Base-by-base conservation (phyloP, 495 filamentous ascomycete genomes). In the Penicillium parvum region DNA sequence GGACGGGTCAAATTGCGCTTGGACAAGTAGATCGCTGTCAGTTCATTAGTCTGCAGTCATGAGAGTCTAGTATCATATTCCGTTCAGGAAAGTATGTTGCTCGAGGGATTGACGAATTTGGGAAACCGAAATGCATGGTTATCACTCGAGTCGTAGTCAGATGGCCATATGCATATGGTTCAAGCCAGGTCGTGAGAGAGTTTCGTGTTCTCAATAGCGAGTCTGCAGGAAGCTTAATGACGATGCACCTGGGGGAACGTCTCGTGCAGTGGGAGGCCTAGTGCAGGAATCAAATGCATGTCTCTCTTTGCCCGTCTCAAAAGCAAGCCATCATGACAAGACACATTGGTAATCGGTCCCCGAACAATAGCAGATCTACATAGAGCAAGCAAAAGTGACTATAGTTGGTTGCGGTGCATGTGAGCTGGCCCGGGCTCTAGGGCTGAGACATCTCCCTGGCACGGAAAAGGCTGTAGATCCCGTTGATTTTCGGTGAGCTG, bases 121-220 rank as follows among this genome's bases (percentile, higher is more conserved):
- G 26, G 22, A 19, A n/a, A 14, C 19, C 5, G 14, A 9, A 20
- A 17, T 34, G 40, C 40, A 34, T 12, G 19, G 23, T 1, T 26
- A 15, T 26, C 21, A 3, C 26, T 33, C 25, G 5, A 10, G 23
- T 47, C 18, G 12, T 7, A 27, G 37, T 47, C 49, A 55, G 33
- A 49, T 38, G 43, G 28, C 30, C 35, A 47, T 44, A 33, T 52
- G 55, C 48, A 42, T 47, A 30, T 7, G 7, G n/a, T n/a, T 9
- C 10, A 33, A 25, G 39, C 28, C 19, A 9, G 23, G 20, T 12
- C 27, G n/a, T n/a, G n/a, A n/a, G n/a, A n/a, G n/a, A n/a, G n/a
- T n/a, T n/a, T n/a, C n/a, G n/a, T n/a, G n/a, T n/a, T n/a, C n/a
- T n/a, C n/a, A n/a, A n/a, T n/a, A n/a, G n/a, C n/a, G n/a, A n/a